A percentile compares a stretch with the other conserved stretches of the same genome.
These are phyloP conservation scores for Annulohypoxylon bovei DNA, from an alignment of 495 filamentous ascomycete species.

Conservation along the genomic window DNA sequence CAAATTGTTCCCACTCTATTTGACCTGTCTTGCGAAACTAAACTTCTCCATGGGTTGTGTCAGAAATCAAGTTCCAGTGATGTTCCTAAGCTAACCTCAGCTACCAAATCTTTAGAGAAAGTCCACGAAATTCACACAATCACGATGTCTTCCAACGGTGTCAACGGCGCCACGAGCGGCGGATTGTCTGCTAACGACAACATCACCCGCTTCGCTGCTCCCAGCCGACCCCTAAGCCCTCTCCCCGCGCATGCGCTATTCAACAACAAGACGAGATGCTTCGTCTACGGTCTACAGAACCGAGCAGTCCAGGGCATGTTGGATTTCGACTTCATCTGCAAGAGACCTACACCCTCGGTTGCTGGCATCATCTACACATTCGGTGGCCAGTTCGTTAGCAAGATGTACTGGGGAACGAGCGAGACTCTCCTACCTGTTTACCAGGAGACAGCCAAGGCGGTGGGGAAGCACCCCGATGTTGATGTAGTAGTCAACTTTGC, in stretches of 20 bases:
- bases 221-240: conserved; percentile 90
- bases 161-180: conserved; percentile 51
- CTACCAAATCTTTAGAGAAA: conserved; percentile 15
- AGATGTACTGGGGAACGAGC: conserved; percentile 99
- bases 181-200: conserved; percentile 90
- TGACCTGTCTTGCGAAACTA: neutral
- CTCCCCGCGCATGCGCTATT: conserved; percentile 86
- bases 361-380: conserved; percentile 99
- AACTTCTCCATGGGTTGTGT: neutral
- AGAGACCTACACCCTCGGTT: conserved; percentile 93
- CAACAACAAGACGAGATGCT: conserved; percentile 99
- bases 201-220: conserved; percentile 94
- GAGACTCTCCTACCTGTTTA: conserved; percentile 99
- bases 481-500: conserved; percentile 99
- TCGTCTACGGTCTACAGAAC: conserved; percentile 98
- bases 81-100: conserved; percentile 16
- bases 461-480: conserved; percentile 96
- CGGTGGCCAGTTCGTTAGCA: conserved; percentile 99
- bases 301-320: conserved; percentile 99
- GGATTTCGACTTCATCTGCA: conserved; percentile 99
- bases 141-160: conserved; percentile 61
- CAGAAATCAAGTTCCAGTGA: neutral
- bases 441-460: conserved; percentile 91
- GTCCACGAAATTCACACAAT: conserved; percentile 16
- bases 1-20: conserved; percentile 5